Conservation (phyloP, 2,329 filamentous ascomycete species). For the Aspergillus ochraceoroseus region DNA sequence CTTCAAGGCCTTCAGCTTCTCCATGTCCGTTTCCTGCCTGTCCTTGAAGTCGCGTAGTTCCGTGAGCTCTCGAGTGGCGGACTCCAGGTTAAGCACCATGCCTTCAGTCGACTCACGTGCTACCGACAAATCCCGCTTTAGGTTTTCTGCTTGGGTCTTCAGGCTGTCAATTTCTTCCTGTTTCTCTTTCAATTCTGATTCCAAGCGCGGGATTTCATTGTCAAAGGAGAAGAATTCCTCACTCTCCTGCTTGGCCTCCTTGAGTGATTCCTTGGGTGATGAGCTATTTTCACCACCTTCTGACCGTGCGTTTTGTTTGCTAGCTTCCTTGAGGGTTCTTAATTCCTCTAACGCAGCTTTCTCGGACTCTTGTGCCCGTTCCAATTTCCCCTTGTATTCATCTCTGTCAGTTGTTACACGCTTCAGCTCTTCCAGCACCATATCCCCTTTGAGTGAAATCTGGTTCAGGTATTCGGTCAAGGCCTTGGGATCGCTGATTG, state of each 20-base stretch:
- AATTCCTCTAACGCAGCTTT: slow-evolving; percentile 62
- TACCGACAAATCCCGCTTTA: slow-evolving; percentile 66
- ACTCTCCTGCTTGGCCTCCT: slow-evolving; percentile 24
- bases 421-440: slow-evolving; percentile 92
- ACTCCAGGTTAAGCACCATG: slow-evolving; percentile 63
- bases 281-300: slow-evolving; percentile 11
- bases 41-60: slow-evolving; percentile 51
- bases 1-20: slow-evolving; percentile 40
- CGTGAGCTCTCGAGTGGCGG: slow-evolving; percentile 60
- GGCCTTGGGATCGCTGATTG: slow-evolving; percentile 77
- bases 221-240: slow-evolving; percentile 93
- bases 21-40: slow-evolving; percentile 46
- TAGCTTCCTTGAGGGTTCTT: slow-evolving; percentile 48
- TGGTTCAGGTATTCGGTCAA: slow-evolving; percentile 88
- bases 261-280: background rate
- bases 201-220: slow-evolving; percentile 75
- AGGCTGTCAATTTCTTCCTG: slow-evolving; percentile 66
- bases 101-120: slow-evolving; percentile 65
- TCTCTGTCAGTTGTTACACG: slow-evolving; percentile 78
- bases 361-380: slow-evolving; percentile 62
- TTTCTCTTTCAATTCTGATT: slow-evolving; percentile 66
- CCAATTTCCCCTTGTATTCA: slow-evolving; percentile 68
- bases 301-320: slow-evolving; percentile 34
- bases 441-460: slow-evolving; percentile 76
- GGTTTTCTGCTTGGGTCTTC: slow-evolving; percentile 60